Percentiles rank a stretch among this genome's conserved stretches.
These are phyloP conservation scores for Pterulicium gracile DNA, from an alignment of 1,284 basidiomycete species.

Conservation along the genomic window DNA sequence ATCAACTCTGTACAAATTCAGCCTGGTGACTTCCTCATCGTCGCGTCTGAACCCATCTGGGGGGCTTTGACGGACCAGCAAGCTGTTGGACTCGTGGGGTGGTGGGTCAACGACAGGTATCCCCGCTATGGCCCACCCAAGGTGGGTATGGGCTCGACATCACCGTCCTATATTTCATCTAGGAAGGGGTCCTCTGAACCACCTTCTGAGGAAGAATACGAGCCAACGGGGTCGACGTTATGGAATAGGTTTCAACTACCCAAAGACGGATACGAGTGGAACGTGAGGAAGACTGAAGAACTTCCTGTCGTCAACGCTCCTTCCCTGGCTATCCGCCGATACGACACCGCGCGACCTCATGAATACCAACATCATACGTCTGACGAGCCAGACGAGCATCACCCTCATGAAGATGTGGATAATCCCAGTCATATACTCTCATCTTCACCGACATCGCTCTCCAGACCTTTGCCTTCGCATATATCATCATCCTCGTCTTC, in stretches of 20 bases:
- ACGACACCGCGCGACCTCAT: neutral
- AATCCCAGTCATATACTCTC: too few species aligned
- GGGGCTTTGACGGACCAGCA: slow-evolving; percentile 47
- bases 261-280: neutral
- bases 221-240: neutral
- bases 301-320: neutral
- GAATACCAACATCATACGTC: neutral
- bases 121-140: slow-evolving; percentile 5
- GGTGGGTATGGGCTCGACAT: slow-evolving; percentile 6
- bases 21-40: slow-evolving; percentile 42
- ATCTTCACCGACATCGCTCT: neutral
- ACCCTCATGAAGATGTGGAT: neutral
- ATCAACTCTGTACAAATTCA: slow-evolving; percentile 30
- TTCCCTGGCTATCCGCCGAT: neutral
- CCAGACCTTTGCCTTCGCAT: neutral
- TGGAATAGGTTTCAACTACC: slow-evolving; percentile 1
- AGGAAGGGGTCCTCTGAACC: too few species aligned
- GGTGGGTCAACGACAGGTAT: slow-evolving; percentile 26
- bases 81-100: slow-evolving; percentile 43
- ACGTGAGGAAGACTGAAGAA: neutral
- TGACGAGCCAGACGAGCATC: neutral
- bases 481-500: neutral
- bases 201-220: neutral
- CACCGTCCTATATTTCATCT: slow-evolving; percentile 6
- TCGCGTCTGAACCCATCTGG: slow-evolving; percentile 50